These are phyloP conservation scores for Kitagawia praeruptora DNA, from an alignment of 129 eudicot species.

Conservation along the genomic window DNA sequence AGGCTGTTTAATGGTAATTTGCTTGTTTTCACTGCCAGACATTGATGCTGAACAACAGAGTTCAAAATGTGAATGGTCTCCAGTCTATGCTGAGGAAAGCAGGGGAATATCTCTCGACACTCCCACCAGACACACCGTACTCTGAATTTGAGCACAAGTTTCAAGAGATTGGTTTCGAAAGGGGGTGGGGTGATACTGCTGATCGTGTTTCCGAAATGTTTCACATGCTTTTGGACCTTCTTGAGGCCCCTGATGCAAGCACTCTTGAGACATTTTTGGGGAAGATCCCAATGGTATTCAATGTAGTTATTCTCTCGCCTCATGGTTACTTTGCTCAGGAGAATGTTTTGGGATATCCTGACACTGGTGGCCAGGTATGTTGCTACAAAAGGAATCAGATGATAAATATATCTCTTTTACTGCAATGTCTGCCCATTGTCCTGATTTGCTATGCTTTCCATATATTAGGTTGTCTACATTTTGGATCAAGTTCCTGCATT, in stretches of 20 bases:
- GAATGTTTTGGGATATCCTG: constrained; percentile 92
- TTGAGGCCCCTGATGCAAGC: constrained; percentile 88
- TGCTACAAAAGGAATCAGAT: neutral
- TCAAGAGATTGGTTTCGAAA: constrained; percentile 84
- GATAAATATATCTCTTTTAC: neutral
- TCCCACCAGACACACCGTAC: constrained; percentile 51
- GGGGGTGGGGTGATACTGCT: constrained; percentile 94
- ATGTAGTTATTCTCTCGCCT: constrained; percentile 95
- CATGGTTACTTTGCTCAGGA: constrained; percentile 99
- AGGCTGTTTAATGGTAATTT: neutral
- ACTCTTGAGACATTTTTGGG: constrained; percentile 95
- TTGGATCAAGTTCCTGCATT: constrained; percentile 96
- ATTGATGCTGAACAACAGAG: constrained; percentile 88
- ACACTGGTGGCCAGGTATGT: constrained; percentile 93
- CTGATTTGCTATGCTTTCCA: neutral
- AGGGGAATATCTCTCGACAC: constrained; percentile 59
- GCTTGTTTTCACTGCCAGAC: constrained; percentile 36
- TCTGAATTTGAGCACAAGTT: constrained; percentile 71
- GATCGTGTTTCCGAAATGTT: constrained; percentile 74
- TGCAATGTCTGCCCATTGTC: neutral
- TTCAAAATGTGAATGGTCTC: constrained; percentile 57
- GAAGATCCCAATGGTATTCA: constrained; percentile 88
- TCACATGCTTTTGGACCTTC: constrained; percentile 79
- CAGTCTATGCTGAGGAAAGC: constrained; percentile 75
- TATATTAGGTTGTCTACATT: constrained; percentile 67